Conservation (phyloP, 805 yeast species). For the Candida argentea region DNA sequence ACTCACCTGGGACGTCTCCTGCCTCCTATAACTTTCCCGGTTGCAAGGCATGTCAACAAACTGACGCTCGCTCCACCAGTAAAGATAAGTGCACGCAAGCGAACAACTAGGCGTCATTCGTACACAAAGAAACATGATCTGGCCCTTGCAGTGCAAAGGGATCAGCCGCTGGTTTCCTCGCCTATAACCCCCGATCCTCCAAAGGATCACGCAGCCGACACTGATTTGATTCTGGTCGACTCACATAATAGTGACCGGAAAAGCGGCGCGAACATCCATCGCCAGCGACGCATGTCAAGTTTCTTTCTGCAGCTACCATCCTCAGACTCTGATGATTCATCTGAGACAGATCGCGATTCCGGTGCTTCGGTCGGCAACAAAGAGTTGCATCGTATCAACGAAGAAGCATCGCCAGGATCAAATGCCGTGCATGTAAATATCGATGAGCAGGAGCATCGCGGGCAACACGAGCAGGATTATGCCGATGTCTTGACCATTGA, state of each 20-base stretch:
- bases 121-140: slow-evolving; percentile 1
- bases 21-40: slow-evolving; percentile 23
- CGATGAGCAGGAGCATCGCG: not conserved
- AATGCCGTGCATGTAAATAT: not conserved
- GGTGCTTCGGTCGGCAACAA: not conserved
- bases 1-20: slow-evolving; percentile 6
- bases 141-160: not conserved
- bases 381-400: slow-evolving; percentile 1
- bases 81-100: slow-evolving; percentile 1
- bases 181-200: not conserved
- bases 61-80: slow-evolving; percentile 3
- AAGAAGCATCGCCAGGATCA: slow-evolving; percentile 6
- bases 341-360: not conserved
- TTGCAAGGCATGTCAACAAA: slow-evolving; percentile 13
- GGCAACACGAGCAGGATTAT: not conserved
- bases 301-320: not conserved
- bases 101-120: not conserved
- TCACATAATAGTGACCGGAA: too few species aligned
- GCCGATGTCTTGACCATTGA: slow-evolving; percentile 16
- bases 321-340: not conserved
- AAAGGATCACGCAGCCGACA: slow-evolving; percentile 1
- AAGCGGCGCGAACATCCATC: too few species aligned
- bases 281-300: not conserved
- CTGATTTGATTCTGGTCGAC: not conserved
- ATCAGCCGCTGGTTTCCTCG: too few species aligned